Evolutionary conservation across 1,284 basidiomycete species (phyloP).

Genomic region (Paramarasmius palmivorus): DNA sequence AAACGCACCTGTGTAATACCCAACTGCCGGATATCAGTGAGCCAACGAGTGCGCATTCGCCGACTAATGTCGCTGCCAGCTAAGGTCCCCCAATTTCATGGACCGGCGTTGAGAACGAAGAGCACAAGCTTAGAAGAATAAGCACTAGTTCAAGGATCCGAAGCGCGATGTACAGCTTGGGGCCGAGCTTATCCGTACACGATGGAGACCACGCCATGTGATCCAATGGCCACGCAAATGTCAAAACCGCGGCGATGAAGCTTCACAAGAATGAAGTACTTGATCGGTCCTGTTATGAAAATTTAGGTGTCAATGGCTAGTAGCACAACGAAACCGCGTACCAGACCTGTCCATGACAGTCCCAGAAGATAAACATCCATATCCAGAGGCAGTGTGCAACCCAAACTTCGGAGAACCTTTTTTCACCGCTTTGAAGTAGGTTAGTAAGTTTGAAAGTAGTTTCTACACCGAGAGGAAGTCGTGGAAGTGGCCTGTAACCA

Average conservation of each 20-base stretch:
- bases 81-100: constrained; percentile 55
- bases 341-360: constrained; percentile 42
- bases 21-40: constrained; percentile 59
- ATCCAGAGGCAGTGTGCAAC: constrained; percentile 45
- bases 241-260: constrained; percentile 43
- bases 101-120: constrained; percentile 48
- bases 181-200: constrained; percentile 50
- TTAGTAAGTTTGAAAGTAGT: too few species aligned
- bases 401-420: constrained; percentile 42
- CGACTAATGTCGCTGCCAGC: constrained; percentile 62
- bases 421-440: constrained; percentile 38
- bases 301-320: background rate
- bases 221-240: constrained; percentile 50
- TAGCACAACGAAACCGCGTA: constrained; percentile 15
- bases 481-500: too few species aligned
- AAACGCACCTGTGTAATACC: constrained; percentile 51
- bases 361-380: constrained; percentile 42
- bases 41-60: constrained; percentile 48
- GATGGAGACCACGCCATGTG: constrained; percentile 41
- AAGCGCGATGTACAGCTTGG: background rate
- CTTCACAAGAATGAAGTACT: constrained; percentile 50
- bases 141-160: constrained; percentile 4
- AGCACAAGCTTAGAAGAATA: constrained; percentile 39
- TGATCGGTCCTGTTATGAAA: constrained; percentile 39
- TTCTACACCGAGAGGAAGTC: too few species aligned